A percentile compares a stretch with the other conserved stretches of the same genome.
Conservation (phyloP, 345 rosid genomes). For the Brassica incana region DNA sequence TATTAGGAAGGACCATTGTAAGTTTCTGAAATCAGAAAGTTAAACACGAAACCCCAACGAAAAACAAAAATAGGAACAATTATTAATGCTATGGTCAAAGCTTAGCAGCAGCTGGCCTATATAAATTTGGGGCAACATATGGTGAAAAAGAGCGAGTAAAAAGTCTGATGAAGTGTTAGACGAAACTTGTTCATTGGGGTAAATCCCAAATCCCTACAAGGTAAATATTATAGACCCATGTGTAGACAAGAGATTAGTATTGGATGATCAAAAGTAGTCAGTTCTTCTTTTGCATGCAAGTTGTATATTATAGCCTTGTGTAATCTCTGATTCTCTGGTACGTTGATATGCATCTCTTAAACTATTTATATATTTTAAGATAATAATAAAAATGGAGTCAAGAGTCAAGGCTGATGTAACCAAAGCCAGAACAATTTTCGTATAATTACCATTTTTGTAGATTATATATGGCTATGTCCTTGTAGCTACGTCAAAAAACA, state of each 20-base stretch:
- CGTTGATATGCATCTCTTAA: conserved; percentile 24
- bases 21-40: conserved; percentile 29
- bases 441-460: conserved; percentile 27
- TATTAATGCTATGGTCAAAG: conserved; percentile 62
- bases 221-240: conserved; percentile 9
- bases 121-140: conserved; percentile 23
- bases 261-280: background rate
- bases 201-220: conserved; percentile 21
- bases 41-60: conserved; percentile 23
- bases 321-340: conserved; percentile 3
- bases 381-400: conserved; percentile 25
- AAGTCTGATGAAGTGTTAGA: conserved; percentile 4
- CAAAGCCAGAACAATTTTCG: conserved; percentile 28
- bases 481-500: conserved; percentile 24
- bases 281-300: conserved; percentile 17
- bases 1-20: conserved; percentile 33
- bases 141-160: conserved; percentile 20
- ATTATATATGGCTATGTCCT: background rate
- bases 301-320: conserved; percentile 23
- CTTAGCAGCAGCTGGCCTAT: conserved; percentile 45
- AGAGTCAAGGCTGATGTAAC: conserved; percentile 27
- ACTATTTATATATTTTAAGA: background rate
- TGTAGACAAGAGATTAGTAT: background rate
- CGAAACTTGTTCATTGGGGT: conserved; percentile 36
- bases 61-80: conserved; percentile 24